A percentile compares a stretch with the other conserved stretches of the same genome.
phyloP scores from a whole-genome alignment of 2,329 filamentous ascomycete genomes.

The Arthrinium phaeospermum region DNA sequence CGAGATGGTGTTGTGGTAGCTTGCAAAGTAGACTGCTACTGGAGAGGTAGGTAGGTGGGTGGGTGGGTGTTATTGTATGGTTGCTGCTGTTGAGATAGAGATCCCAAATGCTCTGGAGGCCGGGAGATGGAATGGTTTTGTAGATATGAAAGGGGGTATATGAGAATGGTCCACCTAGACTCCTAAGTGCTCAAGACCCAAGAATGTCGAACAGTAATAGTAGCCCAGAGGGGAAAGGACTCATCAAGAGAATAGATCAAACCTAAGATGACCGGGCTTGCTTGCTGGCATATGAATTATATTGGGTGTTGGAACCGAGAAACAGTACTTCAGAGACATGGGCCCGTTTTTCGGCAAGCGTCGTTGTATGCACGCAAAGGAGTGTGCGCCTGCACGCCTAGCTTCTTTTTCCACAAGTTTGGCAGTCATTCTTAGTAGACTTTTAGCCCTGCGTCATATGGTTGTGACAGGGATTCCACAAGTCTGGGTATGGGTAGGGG shows the following conservation, averaged over 20 bases:
- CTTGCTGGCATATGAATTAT: conserved; percentile 40
- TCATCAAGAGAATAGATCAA: conserved; percentile 37
- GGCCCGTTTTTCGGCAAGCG: conserved; percentile 41
- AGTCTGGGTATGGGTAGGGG: conserved; percentile 38
- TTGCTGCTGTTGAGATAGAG: conserved; percentile 14
- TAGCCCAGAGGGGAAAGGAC: conserved; percentile 34
- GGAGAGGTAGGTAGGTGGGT: background rate
- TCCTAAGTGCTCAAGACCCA: conserved; percentile 23
- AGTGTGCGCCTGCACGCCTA: conserved; percentile 38
- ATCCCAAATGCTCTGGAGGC: background rate
- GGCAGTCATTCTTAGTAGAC: conserved; percentile 28
- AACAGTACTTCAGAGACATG: conserved; percentile 42
- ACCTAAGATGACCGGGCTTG: conserved; percentile 36
- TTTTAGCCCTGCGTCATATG: conserved; percentile 42
- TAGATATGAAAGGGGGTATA: conserved; percentile 22
- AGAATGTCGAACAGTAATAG: conserved; percentile 35
- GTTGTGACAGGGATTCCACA: conserved; percentile 42
- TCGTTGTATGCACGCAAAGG: conserved; percentile 37
- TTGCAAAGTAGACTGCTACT: conserved; percentile 16
- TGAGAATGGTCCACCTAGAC: conserved; percentile 22
- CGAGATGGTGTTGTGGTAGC: conserved; percentile 18
- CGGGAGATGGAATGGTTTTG: conserved; percentile 21
- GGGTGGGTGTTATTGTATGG: background rate
- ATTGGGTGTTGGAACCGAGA: conserved; percentile 44
- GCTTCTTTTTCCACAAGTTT: conserved; percentile 39